Conservation (phyloP, 2,329 filamentous ascomycete genomes). For the Fusarium sp. region DNA sequence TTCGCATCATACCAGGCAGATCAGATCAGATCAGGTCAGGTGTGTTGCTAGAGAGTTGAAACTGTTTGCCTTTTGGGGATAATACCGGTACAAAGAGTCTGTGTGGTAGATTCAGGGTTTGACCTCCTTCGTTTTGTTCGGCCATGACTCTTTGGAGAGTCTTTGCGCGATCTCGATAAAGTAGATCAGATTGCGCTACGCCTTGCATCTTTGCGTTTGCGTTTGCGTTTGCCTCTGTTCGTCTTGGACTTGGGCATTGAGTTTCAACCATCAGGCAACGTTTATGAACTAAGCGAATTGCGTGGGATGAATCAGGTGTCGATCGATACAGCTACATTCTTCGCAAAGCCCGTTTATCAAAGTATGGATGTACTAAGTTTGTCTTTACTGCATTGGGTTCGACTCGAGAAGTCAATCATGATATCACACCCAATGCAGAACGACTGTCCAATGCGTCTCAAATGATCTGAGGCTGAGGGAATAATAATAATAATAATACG, state of each 20-base stretch:
- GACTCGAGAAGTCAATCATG: not conserved
- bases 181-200: not conserved
- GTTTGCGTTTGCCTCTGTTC: not conserved
- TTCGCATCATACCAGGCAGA: not conserved
- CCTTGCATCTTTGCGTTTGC: not conserved
- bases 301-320: slow-evolving; percentile 5
- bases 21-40: not conserved
- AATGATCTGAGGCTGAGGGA: not conserved
- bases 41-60: slow-evolving; percentile 1
- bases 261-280: not conserved
- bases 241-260: not conserved
- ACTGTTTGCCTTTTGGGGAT: not conserved
- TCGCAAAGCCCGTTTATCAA: not conserved
- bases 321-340: slow-evolving; percentile 8
- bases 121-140: not conserved
- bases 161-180: not conserved
- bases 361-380: not conserved
- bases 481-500: not conserved
- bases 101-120: not conserved
- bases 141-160: slow-evolving; percentile 8
- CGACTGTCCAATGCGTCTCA: not conserved
- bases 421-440: not conserved
- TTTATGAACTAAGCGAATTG: slow-evolving; percentile 10
- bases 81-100: not conserved
- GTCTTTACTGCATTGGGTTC: not conserved